Evolutionary conservation across 768 basidiomycete species (phyloP), one percentile per base, ranked within the genome.

Genomic region (Macrolepiota dolichaula): DNA sequence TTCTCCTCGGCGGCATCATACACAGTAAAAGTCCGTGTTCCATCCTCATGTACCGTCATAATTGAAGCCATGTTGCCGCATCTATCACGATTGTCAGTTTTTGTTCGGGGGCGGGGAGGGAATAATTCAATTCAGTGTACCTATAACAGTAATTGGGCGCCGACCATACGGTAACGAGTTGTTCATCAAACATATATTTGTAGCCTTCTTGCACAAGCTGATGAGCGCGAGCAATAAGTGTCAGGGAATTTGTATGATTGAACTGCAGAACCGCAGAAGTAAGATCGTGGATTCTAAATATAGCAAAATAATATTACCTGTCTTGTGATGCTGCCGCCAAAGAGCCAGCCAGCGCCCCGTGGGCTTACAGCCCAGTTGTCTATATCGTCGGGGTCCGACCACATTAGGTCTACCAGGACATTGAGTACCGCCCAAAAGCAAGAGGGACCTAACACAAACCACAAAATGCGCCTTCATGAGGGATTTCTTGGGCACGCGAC

Each of bases 401-500:
- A 98, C 94, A 98, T 97, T 12, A 98, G 83, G 70, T 98, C 94
- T 94, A 55, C n/a, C 50, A 19, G 25, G 57, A 29, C 35, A 51
- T 61, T 11, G 46, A 29, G 38, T 40, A 9, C 32, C 62, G 17
- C 11, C n/a, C 46, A 4, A 47, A 32, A 22, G 53, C 32, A 27
- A 35, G 44, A 35, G 24, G 49, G 51, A 44, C 15, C 13, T 15
- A 12, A 27, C 13, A 67, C 84, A 32, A 67, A 88, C 90, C 90
- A 66, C 96, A 98, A 78, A 98, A 98, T 7, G 96, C 91, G n/a
- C 96, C 96, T 71, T 98, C 96, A 72, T 98, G 96, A 1, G 96
- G 96, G 50, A 98, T 96, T 72, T 98, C 96, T 69, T 98, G 95
- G n/a, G 94, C 92, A 58, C 96, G 81, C 2, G 94, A 92, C 46